Evolutionary conservation across 2,329 filamentous ascomycete genomes (phyloP).

Genomic region (Sporothrix dimorphospora): DNA sequence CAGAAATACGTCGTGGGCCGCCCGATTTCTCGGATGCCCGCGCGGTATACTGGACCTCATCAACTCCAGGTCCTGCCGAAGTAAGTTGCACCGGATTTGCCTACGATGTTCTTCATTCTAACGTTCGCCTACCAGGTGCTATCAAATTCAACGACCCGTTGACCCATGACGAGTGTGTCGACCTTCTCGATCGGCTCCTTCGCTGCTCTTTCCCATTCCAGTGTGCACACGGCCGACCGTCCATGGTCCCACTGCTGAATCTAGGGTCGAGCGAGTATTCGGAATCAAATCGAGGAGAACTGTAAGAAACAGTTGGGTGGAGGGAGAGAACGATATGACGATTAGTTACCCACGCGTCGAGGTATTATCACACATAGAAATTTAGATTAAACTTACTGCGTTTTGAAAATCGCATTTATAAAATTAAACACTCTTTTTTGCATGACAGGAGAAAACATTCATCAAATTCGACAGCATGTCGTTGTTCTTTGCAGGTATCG

Average conservation of each 20-base stretch:
- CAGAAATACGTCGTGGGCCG: constrained; percentile 54
- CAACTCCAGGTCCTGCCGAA: constrained; percentile 75
- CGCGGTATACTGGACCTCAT: constrained; percentile 74
- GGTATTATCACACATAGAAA: no score
- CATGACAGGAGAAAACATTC: no score
- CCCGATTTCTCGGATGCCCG: constrained; percentile 70
- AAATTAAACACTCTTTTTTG: no score
- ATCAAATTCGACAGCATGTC: no score
- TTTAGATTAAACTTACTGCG: no score
- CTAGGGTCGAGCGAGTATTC: constrained; percentile 41
- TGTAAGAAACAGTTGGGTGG: no score
- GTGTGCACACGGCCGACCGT: constrained; percentile 77
- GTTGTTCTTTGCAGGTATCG: no score
- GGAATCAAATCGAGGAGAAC: background rate
- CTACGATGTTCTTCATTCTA: background rate
- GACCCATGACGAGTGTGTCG: constrained; percentile 58
- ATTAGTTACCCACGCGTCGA: background rate
- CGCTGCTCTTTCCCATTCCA: constrained; percentile 75
- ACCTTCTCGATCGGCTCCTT: constrained; percentile 60
- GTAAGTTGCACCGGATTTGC: constrained; percentile 43
- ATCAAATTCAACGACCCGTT: constrained; percentile 85
- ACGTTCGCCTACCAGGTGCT: constrained; percentile 49
- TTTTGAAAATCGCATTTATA: no score
- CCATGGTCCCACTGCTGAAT: constrained; percentile 65
- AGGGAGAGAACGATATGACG: background rate